phyloP scores from a whole-genome alignment of 306 rosid species.

The Phaseolus lunatus region DNA sequence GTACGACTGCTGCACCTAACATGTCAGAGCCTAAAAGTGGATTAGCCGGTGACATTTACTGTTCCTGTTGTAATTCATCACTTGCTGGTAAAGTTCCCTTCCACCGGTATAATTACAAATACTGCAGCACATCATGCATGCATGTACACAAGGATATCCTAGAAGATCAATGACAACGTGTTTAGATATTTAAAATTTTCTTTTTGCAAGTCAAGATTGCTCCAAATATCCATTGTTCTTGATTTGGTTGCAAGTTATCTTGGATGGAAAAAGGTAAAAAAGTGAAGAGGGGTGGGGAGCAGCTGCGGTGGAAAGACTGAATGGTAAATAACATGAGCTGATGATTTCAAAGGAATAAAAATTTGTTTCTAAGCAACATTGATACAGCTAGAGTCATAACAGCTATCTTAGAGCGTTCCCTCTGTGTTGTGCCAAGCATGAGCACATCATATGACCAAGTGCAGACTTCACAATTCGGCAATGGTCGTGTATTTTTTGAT shows the following conservation, averaged over 20 bases:
- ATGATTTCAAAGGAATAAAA: neutral
- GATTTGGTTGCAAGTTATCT: neutral
- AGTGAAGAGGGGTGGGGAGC: neutral
- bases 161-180: slow-evolving; percentile 63
- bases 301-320: neutral
- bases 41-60: slow-evolving; percentile 54
- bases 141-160: slow-evolving; percentile 85
- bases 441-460: neutral
- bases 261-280: neutral
- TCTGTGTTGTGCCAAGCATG: neutral
- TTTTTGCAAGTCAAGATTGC: slow-evolving; percentile 30
- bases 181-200: neutral
- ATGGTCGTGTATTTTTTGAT: neutral
- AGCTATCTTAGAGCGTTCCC: neutral
- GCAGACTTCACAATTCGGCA: neutral
- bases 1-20: slow-evolving; percentile 38
- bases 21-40: slow-evolving; percentile 57
- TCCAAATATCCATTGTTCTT: slow-evolving; percentile 17
- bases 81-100: slow-evolving; percentile 92
- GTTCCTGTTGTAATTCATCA: slow-evolving; percentile 84
- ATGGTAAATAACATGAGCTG: slow-evolving; percentile 14
- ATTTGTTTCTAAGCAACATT: neutral
- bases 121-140: slow-evolving; percentile 99
- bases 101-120: slow-evolving; percentile 86
- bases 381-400: neutral